Conservation (phyloP, 371 early-diverging fungal species). For the Globomyces sp. region DNA sequence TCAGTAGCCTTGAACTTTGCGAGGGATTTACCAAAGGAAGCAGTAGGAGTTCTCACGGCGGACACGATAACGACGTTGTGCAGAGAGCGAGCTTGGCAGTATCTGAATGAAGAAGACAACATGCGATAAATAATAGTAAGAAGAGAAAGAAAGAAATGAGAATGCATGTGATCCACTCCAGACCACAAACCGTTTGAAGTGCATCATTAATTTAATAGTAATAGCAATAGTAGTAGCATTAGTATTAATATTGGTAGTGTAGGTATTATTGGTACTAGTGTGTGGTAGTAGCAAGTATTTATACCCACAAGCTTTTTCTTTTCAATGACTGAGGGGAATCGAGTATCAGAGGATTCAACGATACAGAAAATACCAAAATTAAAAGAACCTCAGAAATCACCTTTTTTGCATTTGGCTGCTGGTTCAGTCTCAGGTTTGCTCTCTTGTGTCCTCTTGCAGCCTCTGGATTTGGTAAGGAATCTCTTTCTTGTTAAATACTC, state of each 20-base stretch:
- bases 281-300: too few relatives aligned
- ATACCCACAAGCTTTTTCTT: too few relatives aligned
- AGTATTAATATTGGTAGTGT: too few relatives aligned
- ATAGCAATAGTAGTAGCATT: too few relatives aligned
- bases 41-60: constrained; percentile 87
- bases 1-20: constrained; percentile 79
- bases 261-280: too few relatives aligned
- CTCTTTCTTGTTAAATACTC: neutral
- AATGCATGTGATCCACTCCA: too few relatives aligned
- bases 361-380: too few relatives aligned
- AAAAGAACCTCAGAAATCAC: neutral
- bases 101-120: too few relatives aligned
- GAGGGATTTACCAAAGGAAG: constrained; percentile 88
- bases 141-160: too few relatives aligned
- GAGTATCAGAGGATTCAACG: too few relatives aligned
- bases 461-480: constrained; percentile 89
- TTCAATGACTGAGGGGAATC: neutral
- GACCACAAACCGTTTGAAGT: neutral
- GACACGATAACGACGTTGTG: constrained; percentile 85
- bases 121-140: too few relatives aligned
- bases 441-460: constrained; percentile 84
- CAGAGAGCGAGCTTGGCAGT: neutral
- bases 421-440: constrained; percentile 81
- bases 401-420: constrained; percentile 58
- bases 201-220: too few relatives aligned